Evolutionary conservation across 495 filamentous ascomycete species (phyloP).

Genomic region (Aspergillus carlsbadensis): DNA sequence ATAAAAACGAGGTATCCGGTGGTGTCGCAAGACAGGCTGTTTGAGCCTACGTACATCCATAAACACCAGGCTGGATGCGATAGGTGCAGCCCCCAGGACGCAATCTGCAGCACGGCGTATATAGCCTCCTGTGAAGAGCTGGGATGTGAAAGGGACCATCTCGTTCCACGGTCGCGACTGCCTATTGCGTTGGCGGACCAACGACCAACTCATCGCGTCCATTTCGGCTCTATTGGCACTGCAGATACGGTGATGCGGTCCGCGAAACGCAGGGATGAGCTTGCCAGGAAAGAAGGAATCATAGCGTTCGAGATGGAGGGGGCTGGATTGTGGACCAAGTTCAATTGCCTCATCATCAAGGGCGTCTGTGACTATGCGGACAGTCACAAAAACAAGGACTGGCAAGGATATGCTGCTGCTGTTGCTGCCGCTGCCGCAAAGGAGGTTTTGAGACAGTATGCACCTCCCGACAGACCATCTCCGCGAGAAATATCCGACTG

Average conservation of each 20-base stretch:
- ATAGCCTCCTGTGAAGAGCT: constrained; percentile 11
- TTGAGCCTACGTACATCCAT: constrained; percentile 16
- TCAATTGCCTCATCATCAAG: constrained; percentile 36
- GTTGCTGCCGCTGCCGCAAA: constrained; percentile 26
- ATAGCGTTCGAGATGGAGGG: constrained; percentile 38
- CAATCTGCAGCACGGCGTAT: constrained; percentile 8
- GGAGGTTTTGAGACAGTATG: background rate
- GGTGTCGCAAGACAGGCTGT: constrained; percentile 19
- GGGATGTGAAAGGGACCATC: constrained; percentile 4
- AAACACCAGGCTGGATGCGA: constrained; percentile 12
- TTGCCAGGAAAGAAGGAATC: constrained; percentile 10
- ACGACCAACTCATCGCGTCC: constrained; percentile 10
- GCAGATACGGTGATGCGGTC: constrained; percentile 33
- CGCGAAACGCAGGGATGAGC: constrained; percentile 24
- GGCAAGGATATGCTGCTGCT: constrained; percentile 39
- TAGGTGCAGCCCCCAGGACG: background rate
- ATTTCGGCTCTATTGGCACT: constrained; percentile 29
- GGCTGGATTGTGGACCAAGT: constrained; percentile 26
- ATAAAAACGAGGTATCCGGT: constrained; percentile 14
- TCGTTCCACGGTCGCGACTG: constrained; percentile 12
- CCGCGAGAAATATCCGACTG: background rate
- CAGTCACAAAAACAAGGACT: constrained; percentile 42
- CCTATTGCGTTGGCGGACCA: background rate
- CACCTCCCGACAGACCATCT: background rate
- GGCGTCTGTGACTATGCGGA: constrained; percentile 44